phyloP scores from a whole-genome alignment of 495 filamentous ascomycete species.

The Aspergillus conjunctus region DNA sequence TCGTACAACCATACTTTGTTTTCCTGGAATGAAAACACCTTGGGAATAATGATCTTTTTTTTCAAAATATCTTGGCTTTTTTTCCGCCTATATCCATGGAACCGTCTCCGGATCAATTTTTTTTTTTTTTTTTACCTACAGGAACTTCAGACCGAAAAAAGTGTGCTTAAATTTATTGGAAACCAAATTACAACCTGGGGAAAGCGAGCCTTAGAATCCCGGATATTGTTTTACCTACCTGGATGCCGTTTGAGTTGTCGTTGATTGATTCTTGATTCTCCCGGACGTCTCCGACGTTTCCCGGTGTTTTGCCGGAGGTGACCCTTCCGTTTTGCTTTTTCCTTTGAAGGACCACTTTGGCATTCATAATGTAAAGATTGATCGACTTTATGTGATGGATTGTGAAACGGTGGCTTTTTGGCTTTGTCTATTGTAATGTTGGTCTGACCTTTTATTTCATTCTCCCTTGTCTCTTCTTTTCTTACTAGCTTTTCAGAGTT shows the following conservation, averaged over 20 bases:
- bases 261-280: conserved; percentile 20
- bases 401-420: conserved; percentile 40
- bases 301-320: conserved; percentile 19
- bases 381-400: conserved; percentile 29
- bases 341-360: conserved; percentile 14
- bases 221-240: conserved; percentile 27
- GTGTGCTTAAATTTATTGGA: conserved; percentile 26
- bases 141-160: conserved; percentile 26
- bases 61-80: conserved; percentile 14
- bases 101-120: conserved; percentile 13
- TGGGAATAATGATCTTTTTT: conserved; percentile 29
- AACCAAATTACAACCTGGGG: conserved; percentile 25
- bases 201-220: conserved; percentile 26
- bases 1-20: conserved; percentile 22
- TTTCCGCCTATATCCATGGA: conserved; percentile 19
- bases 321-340: conserved; percentile 13
- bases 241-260: conserved; percentile 25
- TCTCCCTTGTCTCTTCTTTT: conserved; percentile 15
- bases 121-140: conserved; percentile 23
- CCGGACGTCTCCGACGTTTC: conserved; percentile 20
- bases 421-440: conserved; percentile 32
- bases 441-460: conserved; percentile 18
- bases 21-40: conserved; percentile 20
- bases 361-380: conserved; percentile 34
- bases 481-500: conserved; percentile 20